Base-by-base conservation (phyloP, 2,329 filamentous ascomycete species). In the Zasmidium citrigriseum region DNA sequence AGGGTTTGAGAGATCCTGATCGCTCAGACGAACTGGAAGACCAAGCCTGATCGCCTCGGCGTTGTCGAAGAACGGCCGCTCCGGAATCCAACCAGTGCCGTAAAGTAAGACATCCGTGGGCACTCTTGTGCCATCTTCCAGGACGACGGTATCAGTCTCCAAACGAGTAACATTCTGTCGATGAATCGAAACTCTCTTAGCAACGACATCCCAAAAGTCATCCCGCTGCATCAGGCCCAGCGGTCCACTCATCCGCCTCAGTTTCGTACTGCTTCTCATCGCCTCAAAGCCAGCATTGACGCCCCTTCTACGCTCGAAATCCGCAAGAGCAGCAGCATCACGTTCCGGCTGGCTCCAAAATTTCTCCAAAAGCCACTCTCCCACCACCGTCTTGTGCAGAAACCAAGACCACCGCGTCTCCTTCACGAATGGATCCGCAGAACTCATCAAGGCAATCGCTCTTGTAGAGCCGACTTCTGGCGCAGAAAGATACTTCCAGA, bases 151-250 rank as follows among this genome's bases (percentile, higher is more conserved):
- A 34, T 52, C 46, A 14, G 46, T 44, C 16, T 51, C 41, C 34
- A 64, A 21, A 12, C 24, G 21, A 16, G 25, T 25, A 41, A 63
- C 46, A 18, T 63, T 58, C 12, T 47, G 45, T 9, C 61, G 57
- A 24, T 47, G 49, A 18, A 63, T 50, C 21, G 55, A 47, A 16
- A 61, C 61, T 16, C 52, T 53, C 55, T 44, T 50, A 4, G 61
- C 55, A 11, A 63, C 25, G 2, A 58, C 52, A 29, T 61, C 56
- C 58, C 58, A 63, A 45, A 57, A 63, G 22, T 63, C 59, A 18
- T 61, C 47, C n/a, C 55, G 20, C 45, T 60, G 60, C 29, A 60
- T n/a, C 18, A 63, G 16, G 10, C 60, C 60, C 20, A 59, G 45
- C 14, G 46, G 54, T 2, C 54, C 58, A 21, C 44, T 58, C 29